Evolutionary conservation across 73 alveolate genomes (phyloP).

Genomic region (Blepharisma stoltei): DNA sequence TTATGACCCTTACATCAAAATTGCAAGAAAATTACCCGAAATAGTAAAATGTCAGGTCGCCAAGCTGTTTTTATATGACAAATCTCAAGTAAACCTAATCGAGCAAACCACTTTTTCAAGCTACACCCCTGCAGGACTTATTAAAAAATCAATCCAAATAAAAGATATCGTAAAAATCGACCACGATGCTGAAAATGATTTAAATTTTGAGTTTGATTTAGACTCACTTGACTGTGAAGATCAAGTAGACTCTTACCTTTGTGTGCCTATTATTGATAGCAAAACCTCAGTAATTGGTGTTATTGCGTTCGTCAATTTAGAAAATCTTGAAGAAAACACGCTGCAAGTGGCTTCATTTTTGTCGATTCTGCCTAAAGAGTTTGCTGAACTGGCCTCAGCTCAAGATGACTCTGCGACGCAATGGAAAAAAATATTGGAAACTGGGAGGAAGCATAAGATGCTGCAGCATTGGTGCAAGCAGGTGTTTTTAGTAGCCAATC

Average conservation of each 20-base stretch:
- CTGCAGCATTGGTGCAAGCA: conserved; percentile 28
- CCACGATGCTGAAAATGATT: neutral
- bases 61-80: neutral
- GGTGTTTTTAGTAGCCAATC: conserved; percentile 6
- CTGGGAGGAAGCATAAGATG: neutral
- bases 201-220: neutral
- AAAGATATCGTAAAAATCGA: neutral
- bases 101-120: neutral
- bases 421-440: neutral
- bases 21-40: too few relatives aligned
- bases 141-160: neutral
- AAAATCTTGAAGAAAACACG: neutral
- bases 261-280: neutral
- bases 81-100: neutral
- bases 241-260: neutral
- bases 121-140: neutral
- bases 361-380: neutral
- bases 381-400: neutral
- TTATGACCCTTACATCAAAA: too few relatives aligned
- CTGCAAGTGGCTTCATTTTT: neutral
- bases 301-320: neutral
- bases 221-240: neutral
- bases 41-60: neutral
- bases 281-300: neutral
- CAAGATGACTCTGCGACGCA: neutral